Percentiles rank a stretch among this genome's conserved stretches.
These are phyloP conservation scores for Aechmea fasciata DNA, from an alignment of 176 grass and related monocot genomes.

Conservation along the genomic window DNA sequence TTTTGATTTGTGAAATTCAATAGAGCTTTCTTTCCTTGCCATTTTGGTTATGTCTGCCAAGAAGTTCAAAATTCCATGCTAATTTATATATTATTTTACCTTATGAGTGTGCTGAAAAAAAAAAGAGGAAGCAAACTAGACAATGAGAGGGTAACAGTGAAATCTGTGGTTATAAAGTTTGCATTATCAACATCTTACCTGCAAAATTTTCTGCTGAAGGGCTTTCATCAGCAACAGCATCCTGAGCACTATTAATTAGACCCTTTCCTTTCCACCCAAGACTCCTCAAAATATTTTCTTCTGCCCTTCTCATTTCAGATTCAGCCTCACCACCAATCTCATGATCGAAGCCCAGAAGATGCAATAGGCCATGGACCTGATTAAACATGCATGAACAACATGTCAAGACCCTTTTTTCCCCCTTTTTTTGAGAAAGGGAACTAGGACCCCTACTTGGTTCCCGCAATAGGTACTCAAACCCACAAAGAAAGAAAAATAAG, in stretches of 20 bases:
- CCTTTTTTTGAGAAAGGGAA: no score
- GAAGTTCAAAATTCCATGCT: neutral
- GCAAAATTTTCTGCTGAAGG: conserved; percentile 26
- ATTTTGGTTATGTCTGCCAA: conserved; percentile 37
- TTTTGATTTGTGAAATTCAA: conserved; percentile 34
- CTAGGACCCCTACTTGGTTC: no score
- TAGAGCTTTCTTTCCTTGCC: conserved; percentile 30
- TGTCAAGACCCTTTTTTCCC: no score
- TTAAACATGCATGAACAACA: neutral
- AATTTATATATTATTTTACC: neutral
- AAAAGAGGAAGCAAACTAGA: conserved; percentile 1
- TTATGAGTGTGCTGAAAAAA: conserved; percentile 3
- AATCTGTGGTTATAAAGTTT: neutral
- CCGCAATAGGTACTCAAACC: no score
- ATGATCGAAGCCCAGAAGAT: conserved; percentile 98
- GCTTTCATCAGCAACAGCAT: conserved; percentile 22
- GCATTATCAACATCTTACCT: conserved; percentile 20
- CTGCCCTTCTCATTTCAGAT: conserved; percentile 85
- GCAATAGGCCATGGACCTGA: conserved; percentile 92
- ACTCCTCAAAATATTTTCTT: conserved; percentile 53
- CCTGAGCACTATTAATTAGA: conserved; percentile 63
- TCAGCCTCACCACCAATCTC: conserved; percentile 64
- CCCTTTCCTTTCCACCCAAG: conserved; percentile 93
- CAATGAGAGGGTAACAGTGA: conserved; percentile 5
- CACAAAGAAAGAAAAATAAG: no score